Evolutionary conservation across 768 basidiomycete species (phyloP).

Genomic region (Rhodotorula paludigena): DNA sequence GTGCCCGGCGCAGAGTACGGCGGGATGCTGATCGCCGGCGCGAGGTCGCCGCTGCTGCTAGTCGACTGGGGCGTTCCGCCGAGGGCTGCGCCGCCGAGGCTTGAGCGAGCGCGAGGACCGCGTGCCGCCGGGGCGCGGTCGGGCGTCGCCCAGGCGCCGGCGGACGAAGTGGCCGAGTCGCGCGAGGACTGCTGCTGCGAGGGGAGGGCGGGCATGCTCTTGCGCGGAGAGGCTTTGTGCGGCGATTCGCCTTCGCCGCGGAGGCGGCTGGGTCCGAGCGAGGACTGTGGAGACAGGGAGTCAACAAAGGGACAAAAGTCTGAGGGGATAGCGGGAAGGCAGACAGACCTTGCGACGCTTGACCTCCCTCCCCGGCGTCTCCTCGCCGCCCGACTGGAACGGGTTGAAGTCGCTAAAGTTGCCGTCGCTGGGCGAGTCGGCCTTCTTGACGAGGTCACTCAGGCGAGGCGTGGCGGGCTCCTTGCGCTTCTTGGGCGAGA

Average conservation of each 20-base stretch:
- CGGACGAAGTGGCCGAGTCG: background rate
- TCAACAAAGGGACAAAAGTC: too few species aligned
- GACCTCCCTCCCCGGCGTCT: slow-evolving; percentile 19
- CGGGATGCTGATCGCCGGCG: too few species aligned
- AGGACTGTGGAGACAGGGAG: slow-evolving; percentile 13
- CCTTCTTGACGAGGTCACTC: background rate
- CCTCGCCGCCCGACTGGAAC: slow-evolving; percentile 35
- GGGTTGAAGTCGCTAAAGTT: slow-evolving; percentile 38
- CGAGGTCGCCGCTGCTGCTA: too few species aligned
- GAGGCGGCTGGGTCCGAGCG: slow-evolving; percentile 11
- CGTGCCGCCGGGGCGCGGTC: too few species aligned
- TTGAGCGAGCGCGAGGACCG: too few species aligned
- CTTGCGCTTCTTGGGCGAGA: slow-evolving; percentile 19
- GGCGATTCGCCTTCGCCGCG: background rate
- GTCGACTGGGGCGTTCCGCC: too few species aligned
- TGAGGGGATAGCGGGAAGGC: background rate
- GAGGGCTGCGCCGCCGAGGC: too few species aligned
- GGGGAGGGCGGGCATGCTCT: slow-evolving; percentile 5
- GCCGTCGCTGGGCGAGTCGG: background rate
- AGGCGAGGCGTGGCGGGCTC: slow-evolving; percentile 2
- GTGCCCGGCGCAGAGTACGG: background rate
- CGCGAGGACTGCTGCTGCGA: background rate
- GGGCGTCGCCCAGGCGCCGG: too few species aligned
- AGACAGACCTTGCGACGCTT: slow-evolving; percentile 31
- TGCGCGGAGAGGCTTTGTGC: background rate